Conservation (phyloP, 2,329 filamentous ascomycete genomes). For the Chrysoporthe puriensis region DNA sequence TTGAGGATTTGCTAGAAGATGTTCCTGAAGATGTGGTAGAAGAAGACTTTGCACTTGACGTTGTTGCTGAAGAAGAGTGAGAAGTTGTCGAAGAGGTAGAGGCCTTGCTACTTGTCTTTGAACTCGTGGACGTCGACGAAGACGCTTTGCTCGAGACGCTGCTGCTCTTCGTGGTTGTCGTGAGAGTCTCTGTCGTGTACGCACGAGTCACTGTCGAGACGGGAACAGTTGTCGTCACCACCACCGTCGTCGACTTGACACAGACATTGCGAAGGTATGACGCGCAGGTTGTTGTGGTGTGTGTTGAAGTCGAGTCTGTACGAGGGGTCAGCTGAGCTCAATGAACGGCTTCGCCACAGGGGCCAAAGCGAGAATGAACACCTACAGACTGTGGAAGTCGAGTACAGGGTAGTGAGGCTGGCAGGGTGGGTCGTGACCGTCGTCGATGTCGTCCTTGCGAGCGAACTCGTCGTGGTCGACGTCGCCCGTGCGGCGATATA, state of each 20-base stretch:
- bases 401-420: background rate
- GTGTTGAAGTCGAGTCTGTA: background rate
- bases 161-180: background rate
- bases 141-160: background rate
- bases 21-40: background rate
- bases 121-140: conserved; percentile 1
- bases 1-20: background rate
- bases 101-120: background rate
- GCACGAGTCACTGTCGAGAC: conserved; percentile 6
- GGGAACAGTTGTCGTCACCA: background rate
- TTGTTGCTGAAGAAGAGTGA: background rate
- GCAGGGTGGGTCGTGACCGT: background rate
- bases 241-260: background rate
- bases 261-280: background rate
- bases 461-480: background rate
- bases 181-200: background rate
- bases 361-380: background rate
- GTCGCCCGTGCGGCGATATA: background rate
- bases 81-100: background rate
- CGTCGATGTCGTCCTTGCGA: background rate
- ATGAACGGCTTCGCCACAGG: background rate
- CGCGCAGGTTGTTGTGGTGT: background rate
- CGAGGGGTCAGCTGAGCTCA: background rate
- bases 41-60: background rate
- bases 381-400: conserved; percentile 7